These are phyloP conservation scores for Cadophora malorum DNA, from an alignment of 2,329 filamentous ascomycete species.

Conservation along the genomic window DNA sequence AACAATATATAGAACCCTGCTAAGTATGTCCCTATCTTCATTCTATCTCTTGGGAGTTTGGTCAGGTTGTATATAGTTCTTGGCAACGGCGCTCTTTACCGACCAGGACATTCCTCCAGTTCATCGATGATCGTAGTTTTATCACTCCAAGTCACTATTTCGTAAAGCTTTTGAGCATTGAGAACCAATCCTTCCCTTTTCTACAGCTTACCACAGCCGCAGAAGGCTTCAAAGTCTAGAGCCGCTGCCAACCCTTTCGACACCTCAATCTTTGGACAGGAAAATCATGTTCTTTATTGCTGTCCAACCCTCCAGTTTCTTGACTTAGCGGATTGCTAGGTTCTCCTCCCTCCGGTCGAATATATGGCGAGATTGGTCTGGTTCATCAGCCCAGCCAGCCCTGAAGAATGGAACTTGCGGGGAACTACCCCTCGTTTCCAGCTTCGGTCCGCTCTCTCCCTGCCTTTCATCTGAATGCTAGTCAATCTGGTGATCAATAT, in stretches of 20 bases:
- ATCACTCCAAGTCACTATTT: no score
- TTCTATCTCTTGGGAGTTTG: background rate
- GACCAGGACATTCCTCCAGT: no score
- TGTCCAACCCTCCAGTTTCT: no score
- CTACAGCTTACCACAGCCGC: no score
- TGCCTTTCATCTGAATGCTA: background rate
- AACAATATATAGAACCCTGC: background rate
- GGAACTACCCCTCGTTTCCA: conserved; percentile 1
- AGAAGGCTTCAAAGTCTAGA: no score
- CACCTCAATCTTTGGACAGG: no score
- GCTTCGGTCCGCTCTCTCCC: conserved; percentile 12
- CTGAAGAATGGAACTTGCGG: background rate
- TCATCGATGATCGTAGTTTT: no score
- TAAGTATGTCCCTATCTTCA: background rate
- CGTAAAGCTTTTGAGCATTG: no score
- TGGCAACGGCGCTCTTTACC: background rate
- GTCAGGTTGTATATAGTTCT: background rate
- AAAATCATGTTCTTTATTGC: background rate
- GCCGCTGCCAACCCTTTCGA: no score
- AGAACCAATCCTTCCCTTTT: no score
- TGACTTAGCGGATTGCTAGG: no score
- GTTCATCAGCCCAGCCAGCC: background rate
- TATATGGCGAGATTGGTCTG: background rate
- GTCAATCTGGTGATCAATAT: background rate
- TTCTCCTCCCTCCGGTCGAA: no score